These are phyloP conservation scores for Fraxinus xanthoxyloides DNA, from an alignment of 305 asterid species.

Conservation along the genomic window DNA sequence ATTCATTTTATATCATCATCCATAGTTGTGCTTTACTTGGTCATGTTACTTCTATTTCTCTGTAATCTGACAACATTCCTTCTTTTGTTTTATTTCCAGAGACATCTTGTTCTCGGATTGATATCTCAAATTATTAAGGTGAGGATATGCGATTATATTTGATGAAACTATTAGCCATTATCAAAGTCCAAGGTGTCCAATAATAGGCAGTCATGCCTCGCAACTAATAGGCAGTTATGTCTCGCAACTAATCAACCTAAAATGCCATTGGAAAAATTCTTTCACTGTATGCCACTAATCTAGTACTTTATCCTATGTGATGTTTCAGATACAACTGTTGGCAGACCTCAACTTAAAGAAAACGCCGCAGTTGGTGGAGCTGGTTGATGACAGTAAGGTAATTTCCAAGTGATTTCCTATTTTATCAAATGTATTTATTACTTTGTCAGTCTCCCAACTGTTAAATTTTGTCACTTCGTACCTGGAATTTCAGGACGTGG, in stretches of 20 bases:
- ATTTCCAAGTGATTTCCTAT: conserved; percentile 7
- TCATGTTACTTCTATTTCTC: neutral
- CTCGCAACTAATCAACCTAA: neutral
- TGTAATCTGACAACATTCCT: conserved; percentile 22
- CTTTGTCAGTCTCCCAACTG: neutral
- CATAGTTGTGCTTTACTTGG: conserved; percentile 2
- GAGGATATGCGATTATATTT: conserved; percentile 17
- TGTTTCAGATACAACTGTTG: conserved; percentile 79
- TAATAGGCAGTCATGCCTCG: neutral
- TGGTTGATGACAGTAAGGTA: conserved; percentile 92
- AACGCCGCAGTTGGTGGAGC: conserved; percentile 91
- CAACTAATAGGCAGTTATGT: neutral
- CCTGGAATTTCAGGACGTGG: conserved; percentile 63
- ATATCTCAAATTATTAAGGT: conserved; percentile 84
- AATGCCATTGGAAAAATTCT: neutral
- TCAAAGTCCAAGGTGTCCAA: conserved; percentile 4
- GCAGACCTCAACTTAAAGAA: conserved; percentile 92
- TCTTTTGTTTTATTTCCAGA: conserved; percentile 35
- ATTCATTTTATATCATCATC: neutral
- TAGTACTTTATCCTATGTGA: conserved; percentile 15
- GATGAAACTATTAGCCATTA: conserved; percentile 6
- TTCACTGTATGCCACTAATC: conserved; percentile 5
- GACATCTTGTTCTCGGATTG: conserved; percentile 77
- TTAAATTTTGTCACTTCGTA: conserved; percentile 11
- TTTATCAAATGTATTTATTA: neutral